Evolutionary conservation across 2,329 filamentous ascomycete species (phyloP).

Genomic region (Lachnellula subtilissima): DNA sequence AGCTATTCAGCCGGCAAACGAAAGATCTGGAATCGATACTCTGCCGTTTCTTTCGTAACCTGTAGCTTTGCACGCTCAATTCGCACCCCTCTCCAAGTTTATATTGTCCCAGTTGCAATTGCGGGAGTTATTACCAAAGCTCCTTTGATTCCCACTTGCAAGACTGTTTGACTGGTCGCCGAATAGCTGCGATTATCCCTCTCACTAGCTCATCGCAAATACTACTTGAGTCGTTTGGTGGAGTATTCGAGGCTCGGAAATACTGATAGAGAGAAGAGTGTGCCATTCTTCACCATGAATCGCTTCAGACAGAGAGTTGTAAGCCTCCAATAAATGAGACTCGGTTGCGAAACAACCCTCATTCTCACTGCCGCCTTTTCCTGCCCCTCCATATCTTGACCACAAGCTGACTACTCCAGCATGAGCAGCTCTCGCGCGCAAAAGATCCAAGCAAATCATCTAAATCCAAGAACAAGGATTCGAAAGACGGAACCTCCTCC

Average conservation of each 20-base stretch:
- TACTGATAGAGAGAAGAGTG: slow-evolving; percentile 1
- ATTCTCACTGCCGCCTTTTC: background rate
- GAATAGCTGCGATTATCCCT: background rate
- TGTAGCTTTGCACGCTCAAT: no score
- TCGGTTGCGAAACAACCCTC: background rate
- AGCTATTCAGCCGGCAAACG: background rate
- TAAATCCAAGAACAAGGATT: slow-evolving; percentile 65
- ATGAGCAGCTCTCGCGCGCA: slow-evolving; percentile 83
- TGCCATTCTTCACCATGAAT: slow-evolving; percentile 66
- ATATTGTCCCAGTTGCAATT: no score
- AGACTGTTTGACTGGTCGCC: background rate
- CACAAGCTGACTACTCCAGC: slow-evolving; percentile 49
- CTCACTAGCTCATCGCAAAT: background rate
- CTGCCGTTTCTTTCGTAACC: no score
- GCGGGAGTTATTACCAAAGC: no score
- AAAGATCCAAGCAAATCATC: slow-evolving; percentile 80
- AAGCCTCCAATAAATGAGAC: slow-evolving; percentile 39
- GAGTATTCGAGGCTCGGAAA: background rate
- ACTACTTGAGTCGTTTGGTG: background rate
- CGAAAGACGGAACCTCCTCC: slow-evolving; percentile 73
- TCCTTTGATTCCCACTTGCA: no score
- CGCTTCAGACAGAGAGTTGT: slow-evolving; percentile 97
- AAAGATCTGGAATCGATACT: no score
- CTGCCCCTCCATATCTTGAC: slow-evolving; percentile 4
- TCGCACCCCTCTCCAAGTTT: no score